These are phyloP conservation scores for Suillus decipiens DNA, from an alignment of 768 basidiomycete species.

Conservation along the genomic window DNA sequence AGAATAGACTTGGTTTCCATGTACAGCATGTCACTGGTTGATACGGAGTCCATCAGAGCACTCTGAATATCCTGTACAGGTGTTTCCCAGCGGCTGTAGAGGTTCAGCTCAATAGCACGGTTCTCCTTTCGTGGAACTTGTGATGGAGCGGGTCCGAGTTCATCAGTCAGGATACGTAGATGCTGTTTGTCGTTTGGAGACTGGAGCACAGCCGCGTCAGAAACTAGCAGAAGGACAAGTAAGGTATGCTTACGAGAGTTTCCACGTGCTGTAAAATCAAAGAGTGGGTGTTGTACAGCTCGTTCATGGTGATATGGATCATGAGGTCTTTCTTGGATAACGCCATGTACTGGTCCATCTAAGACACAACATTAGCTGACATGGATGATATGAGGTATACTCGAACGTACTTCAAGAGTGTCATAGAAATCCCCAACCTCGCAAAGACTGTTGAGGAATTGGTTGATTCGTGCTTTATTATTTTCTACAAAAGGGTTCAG, in stretches of 20 bases:
- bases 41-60: slow-evolving; percentile 95
- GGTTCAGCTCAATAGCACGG: slow-evolving; percentile 83
- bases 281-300: slow-evolving; percentile 98
- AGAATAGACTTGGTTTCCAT: slow-evolving; percentile 99
- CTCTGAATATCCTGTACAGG: slow-evolving; percentile 97
- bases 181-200: slow-evolving; percentile 98
- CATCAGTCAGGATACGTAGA: slow-evolving; percentile 93
- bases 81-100: slow-evolving; percentile 99
- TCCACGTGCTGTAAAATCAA: slow-evolving; percentile 95
- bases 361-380: slow-evolving; percentile 5
- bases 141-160: slow-evolving; percentile 88
- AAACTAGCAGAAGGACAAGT: neutral
- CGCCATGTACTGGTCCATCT: slow-evolving; percentile 99
- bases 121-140: slow-evolving; percentile 99
- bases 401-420: slow-evolving; percentile 79
- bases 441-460: slow-evolving; percentile 94
- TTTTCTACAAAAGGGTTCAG: slow-evolving; percentile 98
- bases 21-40: slow-evolving; percentile 97
- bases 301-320: slow-evolving; percentile 98
- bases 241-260: slow-evolving; percentile 65
- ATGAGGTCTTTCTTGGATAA: slow-evolving; percentile 97
- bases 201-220: slow-evolving; percentile 40
- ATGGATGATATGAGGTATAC: neutral
- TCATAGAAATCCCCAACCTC: slow-evolving; percentile 99
- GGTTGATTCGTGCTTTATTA: slow-evolving; percentile 97